phyloP scores from a whole-genome alignment of 805 yeast genomes.

The Zygoascus bituminiphila region DNA sequence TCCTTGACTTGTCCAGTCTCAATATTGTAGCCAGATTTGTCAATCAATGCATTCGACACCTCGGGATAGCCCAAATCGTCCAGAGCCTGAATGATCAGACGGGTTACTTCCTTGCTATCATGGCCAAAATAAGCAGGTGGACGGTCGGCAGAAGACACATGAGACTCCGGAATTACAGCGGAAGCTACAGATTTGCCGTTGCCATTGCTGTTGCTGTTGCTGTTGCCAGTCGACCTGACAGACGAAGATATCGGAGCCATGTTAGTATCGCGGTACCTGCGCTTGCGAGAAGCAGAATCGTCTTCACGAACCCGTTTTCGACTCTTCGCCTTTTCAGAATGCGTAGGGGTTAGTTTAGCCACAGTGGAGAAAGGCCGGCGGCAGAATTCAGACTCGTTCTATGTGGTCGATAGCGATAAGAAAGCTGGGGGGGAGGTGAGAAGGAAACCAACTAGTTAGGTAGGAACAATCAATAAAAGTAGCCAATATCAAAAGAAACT shows the following conservation, averaged over 20 bases:
- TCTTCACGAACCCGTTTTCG: neutral
- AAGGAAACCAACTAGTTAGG: too few relatives aligned
- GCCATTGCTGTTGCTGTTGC: neutral
- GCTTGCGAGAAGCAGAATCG: conserved; percentile 1
- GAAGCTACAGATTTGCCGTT: neutral
- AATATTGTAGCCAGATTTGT: conserved; percentile 29
- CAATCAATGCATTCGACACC: conserved; percentile 34
- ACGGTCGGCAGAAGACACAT: neutral
- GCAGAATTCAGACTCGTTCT: too few relatives aligned
- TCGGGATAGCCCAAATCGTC: conserved; percentile 40
- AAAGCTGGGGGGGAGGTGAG: too few relatives aligned
- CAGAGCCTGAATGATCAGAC: conserved; percentile 43
- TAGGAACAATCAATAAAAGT: too few relatives aligned
- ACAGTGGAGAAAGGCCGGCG: neutral
- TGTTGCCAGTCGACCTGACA: neutral
- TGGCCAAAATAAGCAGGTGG: conserved; percentile 21
- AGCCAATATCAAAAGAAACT: too few relatives aligned
- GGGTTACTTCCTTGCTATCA: conserved; percentile 34
- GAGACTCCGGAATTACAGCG: neutral
- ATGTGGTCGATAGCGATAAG: too few relatives aligned
- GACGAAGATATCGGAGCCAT: conserved; percentile 1
- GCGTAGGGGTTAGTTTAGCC: neutral
- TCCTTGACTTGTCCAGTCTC: conserved; percentile 37
- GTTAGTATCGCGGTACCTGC: neutral
- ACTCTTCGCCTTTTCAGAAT: neutral